Evolutionary conservation across 495 filamentous ascomycete species (phyloP).

Genomic region (Bacidia rubella): DNA sequence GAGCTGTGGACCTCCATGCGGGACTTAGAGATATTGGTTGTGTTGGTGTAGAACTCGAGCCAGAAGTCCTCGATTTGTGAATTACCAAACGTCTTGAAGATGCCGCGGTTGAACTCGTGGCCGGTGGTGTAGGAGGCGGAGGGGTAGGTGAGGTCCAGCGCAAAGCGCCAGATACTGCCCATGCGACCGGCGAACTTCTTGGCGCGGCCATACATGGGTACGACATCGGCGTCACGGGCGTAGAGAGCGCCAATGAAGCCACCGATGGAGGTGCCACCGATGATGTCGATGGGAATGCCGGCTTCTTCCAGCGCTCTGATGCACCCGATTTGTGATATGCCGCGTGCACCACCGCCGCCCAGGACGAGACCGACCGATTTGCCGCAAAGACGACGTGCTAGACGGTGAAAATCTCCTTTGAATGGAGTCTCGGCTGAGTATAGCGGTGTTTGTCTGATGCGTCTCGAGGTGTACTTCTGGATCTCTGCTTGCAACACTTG

Average conservation of each 20-base stretch:
- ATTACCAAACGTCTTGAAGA: constrained; percentile 96
- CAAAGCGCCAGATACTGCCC: constrained; percentile 96
- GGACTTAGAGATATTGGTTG: constrained; percentile 88
- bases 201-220: constrained; percentile 88
- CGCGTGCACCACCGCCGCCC: constrained; percentile 83
- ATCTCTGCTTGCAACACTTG: constrained; percentile 94
- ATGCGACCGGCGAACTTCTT: constrained; percentile 97
- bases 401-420: constrained; percentile 91
- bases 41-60: constrained; percentile 98
- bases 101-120: constrained; percentile 97
- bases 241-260: constrained; percentile 93
- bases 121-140: constrained; percentile 92
- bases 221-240: constrained; percentile 88
- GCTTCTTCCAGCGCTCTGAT: constrained; percentile 93
- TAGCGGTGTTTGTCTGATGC: constrained; percentile 70
- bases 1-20: constrained; percentile 82
- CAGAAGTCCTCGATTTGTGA: constrained; percentile 98
- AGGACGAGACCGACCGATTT: constrained; percentile 91
- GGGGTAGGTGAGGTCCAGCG: constrained; percentile 88
- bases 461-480: constrained; percentile 87
- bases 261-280: constrained; percentile 96
- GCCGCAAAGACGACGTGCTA: constrained; percentile 81
- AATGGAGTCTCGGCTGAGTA: constrained; percentile 86
- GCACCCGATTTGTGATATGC: constrained; percentile 82
- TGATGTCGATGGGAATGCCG: constrained; percentile 89